A percentile compares a stretch with the other conserved stretches of the same genome.
Conservation (phyloP, 352 stramenopile species). For the Discostella stelligera region DNA sequence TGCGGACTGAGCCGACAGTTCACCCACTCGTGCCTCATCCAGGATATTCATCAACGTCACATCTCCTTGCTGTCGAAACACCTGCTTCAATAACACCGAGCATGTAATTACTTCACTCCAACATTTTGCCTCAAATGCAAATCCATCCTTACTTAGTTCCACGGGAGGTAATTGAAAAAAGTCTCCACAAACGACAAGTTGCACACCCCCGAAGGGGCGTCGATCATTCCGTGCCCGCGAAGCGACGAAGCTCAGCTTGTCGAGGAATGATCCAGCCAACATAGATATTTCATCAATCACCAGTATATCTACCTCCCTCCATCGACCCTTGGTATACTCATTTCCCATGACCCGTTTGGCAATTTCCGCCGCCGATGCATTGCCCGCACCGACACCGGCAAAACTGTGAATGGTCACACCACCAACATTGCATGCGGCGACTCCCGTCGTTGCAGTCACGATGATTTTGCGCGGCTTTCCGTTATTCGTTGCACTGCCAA, state of each 20-base stretch:
- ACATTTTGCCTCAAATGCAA: slow-evolving; percentile 66
- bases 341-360: slow-evolving; percentile 53
- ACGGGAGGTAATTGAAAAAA: slow-evolving; percentile 88
- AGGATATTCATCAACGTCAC: slow-evolving; percentile 79
- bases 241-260: slow-evolving; percentile 87
- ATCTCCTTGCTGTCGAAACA: slow-evolving; percentile 85
- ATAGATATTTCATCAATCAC: slow-evolving; percentile 93
- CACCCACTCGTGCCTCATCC: slow-evolving; percentile 79
- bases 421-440: slow-evolving; percentile 73
- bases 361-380: slow-evolving; percentile 33
- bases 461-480: slow-evolving; percentile 74
- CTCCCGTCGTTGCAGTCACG: slow-evolving; percentile 88
- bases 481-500: slow-evolving; percentile 6
- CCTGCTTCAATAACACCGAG: slow-evolving; percentile 72
- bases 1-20: slow-evolving; percentile 53
- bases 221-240: slow-evolving; percentile 76
- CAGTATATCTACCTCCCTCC: slow-evolving; percentile 69
- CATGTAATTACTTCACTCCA: slow-evolving; percentile 55
- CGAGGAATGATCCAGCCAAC: slow-evolving; percentile 85
- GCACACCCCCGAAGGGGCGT: slow-evolving; percentile 89
- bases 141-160: slow-evolving; percentile 63
- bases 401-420: slow-evolving; percentile 92
- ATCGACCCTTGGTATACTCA: slow-evolving; percentile 54
- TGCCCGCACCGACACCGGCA: slow-evolving; percentile 81
- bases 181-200: slow-evolving; percentile 94